Percentiles rank a stretch among this genome's conserved stretches.
Conservation (phyloP, 371 early-diverging fungal species). For the Mortierella sp. region DNA sequence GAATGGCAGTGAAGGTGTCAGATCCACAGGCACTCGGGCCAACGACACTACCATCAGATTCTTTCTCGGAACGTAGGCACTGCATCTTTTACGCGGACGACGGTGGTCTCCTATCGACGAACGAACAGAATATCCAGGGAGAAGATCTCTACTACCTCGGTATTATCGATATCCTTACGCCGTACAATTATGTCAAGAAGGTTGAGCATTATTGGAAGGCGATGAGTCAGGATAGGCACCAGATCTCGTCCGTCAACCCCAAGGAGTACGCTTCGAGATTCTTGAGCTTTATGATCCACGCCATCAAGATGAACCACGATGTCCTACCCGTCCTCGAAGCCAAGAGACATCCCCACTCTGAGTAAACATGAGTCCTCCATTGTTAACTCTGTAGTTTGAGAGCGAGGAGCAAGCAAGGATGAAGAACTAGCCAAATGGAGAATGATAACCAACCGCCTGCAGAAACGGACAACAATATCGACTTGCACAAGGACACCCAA, state of each 20-base stretch:
- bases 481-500: background rate
- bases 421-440: background rate
- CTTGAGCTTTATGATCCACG: constrained; percentile 81
- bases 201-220: constrained; percentile 91
- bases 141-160: constrained; percentile 92
- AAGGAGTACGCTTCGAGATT: constrained; percentile 88
- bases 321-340: constrained; percentile 29
- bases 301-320: constrained; percentile 52
- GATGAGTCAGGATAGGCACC: constrained; percentile 78
- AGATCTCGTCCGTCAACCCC: constrained; percentile 93
- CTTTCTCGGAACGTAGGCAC: constrained; percentile 67
- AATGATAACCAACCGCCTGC: background rate
- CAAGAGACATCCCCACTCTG: constrained; percentile 55
- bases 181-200: constrained; percentile 88
- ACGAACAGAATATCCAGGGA: constrained; percentile 72
- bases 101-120: constrained; percentile 91
- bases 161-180: constrained; percentile 96
- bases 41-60: constrained; percentile 65
- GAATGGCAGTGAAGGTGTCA: constrained; percentile 75
- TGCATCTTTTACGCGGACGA: constrained; percentile 92
- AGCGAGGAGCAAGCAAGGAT: background rate
- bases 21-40: constrained; percentile 76
- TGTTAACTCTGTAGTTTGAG: background rate
- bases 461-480: background rate
- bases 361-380: constrained; percentile 17